Evolutionary conservation across 768 basidiomycete species (phyloP), one percentile per base, ranked within the genome.

Genomic region (Trichaptum fuscoviolaceum): DNA sequence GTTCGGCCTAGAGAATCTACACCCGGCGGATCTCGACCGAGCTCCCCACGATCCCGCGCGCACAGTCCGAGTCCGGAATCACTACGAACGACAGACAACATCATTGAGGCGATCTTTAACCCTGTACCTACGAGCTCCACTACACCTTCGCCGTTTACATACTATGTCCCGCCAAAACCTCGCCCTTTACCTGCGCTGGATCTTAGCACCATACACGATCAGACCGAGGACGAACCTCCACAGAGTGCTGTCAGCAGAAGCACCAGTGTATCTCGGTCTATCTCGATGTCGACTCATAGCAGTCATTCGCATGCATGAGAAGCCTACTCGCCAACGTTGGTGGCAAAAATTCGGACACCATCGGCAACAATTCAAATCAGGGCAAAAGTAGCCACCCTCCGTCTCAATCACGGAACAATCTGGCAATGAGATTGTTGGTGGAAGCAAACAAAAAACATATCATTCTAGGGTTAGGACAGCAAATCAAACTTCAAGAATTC

Each of bases 51-150:
- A 12, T 52, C 42, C 42, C 42, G 42, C 15, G 59, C 25, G 3
- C 25, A 25, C 24, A 61, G 59, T 34, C 24, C 59, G 17, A 61
- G 24, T 23, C 65, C 66, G 2, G 81, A 83, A 68, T 87, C 88
- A 0, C 82, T 87, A 1, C 83, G 84, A 63, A 85, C 86, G 17
- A 92, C 91, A 0, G 90, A 91, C 73, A 80, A 80, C 42, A 81
- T 93, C 57, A 92, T 93, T 72, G 92, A 93, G 65, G 86, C 89
- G 6, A 74, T 93, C 26, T 93, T 93, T 73, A 93, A 93, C 70
- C 91, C 92, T 1, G 81, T 81, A 1, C 82, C 80, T 1, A 84
- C 84, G 9, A 78, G 65, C 6, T 69, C 66, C 35, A 60, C 36
- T 30, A 64, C 52, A 1, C 68, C 77, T 1, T 75, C 71, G 5